Evolutionary conservation across 1,139 yeast species (phyloP).

Genomic region (Yamadazyma conglobata): DNA sequence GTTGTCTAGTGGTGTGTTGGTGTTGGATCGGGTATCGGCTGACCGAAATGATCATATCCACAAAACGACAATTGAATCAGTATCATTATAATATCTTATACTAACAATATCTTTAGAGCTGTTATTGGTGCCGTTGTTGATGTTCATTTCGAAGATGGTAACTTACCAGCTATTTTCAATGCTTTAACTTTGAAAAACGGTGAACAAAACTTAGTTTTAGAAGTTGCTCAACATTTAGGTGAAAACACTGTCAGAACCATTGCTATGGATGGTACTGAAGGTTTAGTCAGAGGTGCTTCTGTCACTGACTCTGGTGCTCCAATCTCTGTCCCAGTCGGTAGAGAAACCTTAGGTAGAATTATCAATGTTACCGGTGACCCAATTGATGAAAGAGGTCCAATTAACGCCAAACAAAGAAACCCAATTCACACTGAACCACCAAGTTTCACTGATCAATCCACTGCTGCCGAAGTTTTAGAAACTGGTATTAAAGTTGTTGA

Average conservation of each 20-base stretch:
- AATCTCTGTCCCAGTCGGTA: conserved; percentile 98
- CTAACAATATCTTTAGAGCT: conserved; percentile 52
- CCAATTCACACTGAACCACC: conserved; percentile 99
- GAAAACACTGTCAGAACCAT: conserved; percentile 99
- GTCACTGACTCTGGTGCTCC: conserved; percentile 97
- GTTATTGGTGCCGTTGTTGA: conserved; percentile 99
- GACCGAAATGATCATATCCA: too few relatives aligned
- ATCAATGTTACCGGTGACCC: conserved; percentile 99
- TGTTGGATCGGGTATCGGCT: too few relatives aligned
- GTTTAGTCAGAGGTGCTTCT: conserved; percentile 95
- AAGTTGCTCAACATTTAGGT: conserved; percentile 99
- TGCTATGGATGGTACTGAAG: conserved; percentile 99
- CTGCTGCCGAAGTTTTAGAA: conserved; percentile 96
- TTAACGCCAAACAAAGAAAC: conserved; percentile 84
- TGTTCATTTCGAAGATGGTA: conserved; percentile 97
- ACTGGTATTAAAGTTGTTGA: conserved; percentile 99
- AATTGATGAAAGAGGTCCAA: conserved; percentile 99
- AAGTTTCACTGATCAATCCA: conserved; percentile 91
- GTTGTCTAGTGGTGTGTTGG: too few relatives aligned
- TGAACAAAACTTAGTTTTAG: conserved; percentile 78
- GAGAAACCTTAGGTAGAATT: conserved; percentile 98
- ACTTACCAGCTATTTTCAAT: conserved; percentile 94
- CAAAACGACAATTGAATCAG: too few relatives aligned
- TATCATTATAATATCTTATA: conserved; percentile 5
- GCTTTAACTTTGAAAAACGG: conserved; percentile 83